Base-by-base conservation (phyloP, 495 filamentous ascomycete genomes). In the Neurospora tetrasperma region DNA sequence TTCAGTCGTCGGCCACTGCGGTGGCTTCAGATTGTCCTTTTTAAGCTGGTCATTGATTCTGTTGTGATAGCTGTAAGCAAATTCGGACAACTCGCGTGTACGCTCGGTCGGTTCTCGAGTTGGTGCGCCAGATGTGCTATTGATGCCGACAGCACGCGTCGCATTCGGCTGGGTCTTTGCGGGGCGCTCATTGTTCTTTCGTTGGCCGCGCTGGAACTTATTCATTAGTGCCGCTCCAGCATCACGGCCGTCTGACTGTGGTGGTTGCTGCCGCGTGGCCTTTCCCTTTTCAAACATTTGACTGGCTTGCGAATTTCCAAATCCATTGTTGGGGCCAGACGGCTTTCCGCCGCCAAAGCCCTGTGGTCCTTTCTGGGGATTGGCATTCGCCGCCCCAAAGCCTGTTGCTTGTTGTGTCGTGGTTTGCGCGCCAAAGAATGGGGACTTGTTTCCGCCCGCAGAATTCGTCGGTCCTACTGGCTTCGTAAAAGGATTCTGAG, bases 21-120 rank as follows among this genome's bases (percentile, higher is more conserved):
- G 86, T 27, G 84, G 80, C n/a, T 39, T 78, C 59, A 86, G 81
- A 66, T 78, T 78, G 35, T 85, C 82, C 73, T 80, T 84, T 8
- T 76, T 75, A 5, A 86, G 78, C 59, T 84, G 84, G 5, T 74
- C 75, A 59, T 77, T 78, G 48, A 86, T 80, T 70, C 80, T 82
- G 39, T 78, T 82, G 38, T 83, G 82, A 69, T 80, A 82, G 62
- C 83, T 77, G 72, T 54, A 80, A 8, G 79, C 79, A 46, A 81
- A 81, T 14, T 70, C 68, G 9, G 78, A 80, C 16, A 81, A 72
- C 66, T 80, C 35, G 48, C 76, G 76, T 41, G 78, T 81, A 6
- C 76, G 71, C 43, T 79, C 73, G 39, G 69, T 73, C 5, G 77
- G 76, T 39, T 75, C 78, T 39, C 43, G 59, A 12, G n/a, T 71